These are phyloP conservation scores for Apophysomyces sp. DNA, from an alignment of 371 early-diverging fungal genomes.

Conservation along the genomic window DNA sequence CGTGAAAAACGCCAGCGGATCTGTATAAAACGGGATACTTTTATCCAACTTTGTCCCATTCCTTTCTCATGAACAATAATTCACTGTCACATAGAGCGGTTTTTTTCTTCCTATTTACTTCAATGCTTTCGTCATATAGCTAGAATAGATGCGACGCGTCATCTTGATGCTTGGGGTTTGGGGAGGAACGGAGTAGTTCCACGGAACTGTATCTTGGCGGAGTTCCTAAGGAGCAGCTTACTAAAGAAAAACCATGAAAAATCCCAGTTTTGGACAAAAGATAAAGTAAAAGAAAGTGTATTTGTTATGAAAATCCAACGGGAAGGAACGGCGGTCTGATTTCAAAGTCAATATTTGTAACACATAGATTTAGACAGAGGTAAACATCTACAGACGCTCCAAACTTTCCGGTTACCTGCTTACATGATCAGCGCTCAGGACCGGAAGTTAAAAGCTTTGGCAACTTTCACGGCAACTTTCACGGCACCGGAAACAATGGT, in stretches of 20 bases:
- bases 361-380: background rate
- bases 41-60: no score
- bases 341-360: background rate
- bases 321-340: background rate
- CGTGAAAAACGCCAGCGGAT: background rate
- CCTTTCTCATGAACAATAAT: no score
- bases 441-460: background rate
- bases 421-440: background rate
- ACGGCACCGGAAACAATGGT: background rate
- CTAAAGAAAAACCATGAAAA: background rate
- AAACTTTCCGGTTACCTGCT: background rate
- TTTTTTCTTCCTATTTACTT: no score
- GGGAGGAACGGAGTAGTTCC: no score
- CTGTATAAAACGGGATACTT: no score
- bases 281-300: background rate
- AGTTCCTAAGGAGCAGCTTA: background rate
- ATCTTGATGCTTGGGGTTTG: background rate
- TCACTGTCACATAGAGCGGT: no score
- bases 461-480: no score
- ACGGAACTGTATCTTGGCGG: background rate
- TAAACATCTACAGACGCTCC: no score
- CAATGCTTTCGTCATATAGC: no score
- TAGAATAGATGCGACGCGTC: no score
- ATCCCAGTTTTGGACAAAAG: background rate
- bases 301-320: background rate